Evolutionary conservation across 164 flowering plant genomes (phyloP), one percentile per base, ranked within the genome.

Genomic region (Cinnamomum micranthum): DNA sequence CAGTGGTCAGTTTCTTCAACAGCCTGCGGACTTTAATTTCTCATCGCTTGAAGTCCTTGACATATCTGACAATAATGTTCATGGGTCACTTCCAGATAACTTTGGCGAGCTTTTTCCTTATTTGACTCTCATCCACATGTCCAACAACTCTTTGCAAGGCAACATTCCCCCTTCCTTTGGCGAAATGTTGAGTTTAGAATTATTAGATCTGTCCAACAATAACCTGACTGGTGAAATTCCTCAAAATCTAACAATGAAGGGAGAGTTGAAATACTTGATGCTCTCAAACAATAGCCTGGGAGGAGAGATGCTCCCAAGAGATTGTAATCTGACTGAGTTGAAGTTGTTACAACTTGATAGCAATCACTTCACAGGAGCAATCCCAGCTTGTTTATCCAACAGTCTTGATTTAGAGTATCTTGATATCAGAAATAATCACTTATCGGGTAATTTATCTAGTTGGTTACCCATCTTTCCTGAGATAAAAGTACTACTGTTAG

Each of bases 51-150:
- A 0, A 0, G 28, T 13, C 6, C 20, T 73, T 9, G 75, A 73
- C 23, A 12, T 72, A 25, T 72, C 74, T 60, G 74, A 59, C 69
- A 73, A 73, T 64, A n/a, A 73, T 23, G 11, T 73, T 41, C 20
- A 62, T 10, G 75, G 75, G 14, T 22, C 59, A 63, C 52, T 73
- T 73, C 69, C 75, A 33, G 6, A 3, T n/a, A 24, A 63, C 52
- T 62, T 63, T 41, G 68, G 67, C 4, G 20, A 3, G n/a, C 31
- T 33, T 9, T 47, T 73, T 47, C 75, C 68, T 2, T 6, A 12
- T 0, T 15, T 73, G 33, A 0, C 0, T n/a, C 10, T 20, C 19
- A 15, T 64, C 22, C 63, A 73, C 22, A 23, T 73, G 75, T 47
- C 59, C 50, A 19, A 14, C 2, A 70, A 70, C 22, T 2, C 19